Conservation (phyloP, 2,329 filamentous ascomycete species). For the Colletotrichum magnum region DNA sequence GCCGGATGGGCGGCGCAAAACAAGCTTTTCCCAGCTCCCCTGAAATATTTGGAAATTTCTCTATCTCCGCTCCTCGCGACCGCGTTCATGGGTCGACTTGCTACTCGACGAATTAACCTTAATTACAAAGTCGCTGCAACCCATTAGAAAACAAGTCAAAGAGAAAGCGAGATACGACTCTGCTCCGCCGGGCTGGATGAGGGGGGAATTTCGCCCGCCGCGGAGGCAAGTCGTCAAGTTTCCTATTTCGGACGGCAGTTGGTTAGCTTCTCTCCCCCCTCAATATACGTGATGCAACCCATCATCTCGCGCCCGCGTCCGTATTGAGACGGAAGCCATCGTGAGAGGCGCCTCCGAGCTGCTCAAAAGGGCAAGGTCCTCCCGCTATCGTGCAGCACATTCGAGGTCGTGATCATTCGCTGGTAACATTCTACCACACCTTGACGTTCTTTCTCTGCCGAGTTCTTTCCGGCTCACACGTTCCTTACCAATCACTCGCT, state of each 20-base stretch:
- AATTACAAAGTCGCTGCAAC: neutral
- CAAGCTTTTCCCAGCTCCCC: constrained; percentile 4
- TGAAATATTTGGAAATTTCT: constrained; percentile 1
- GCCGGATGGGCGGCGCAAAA: neutral
- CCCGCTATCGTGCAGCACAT: neutral
- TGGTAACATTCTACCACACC: neutral
- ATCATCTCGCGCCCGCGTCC: neutral
- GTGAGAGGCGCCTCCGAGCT: constrained; percentile 2
- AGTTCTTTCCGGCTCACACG: constrained; percentile 1
- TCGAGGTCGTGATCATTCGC: no score
- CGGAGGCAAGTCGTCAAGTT: constrained; percentile 12
- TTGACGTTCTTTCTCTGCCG: neutral
- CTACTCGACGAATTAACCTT: neutral
- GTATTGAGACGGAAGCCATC: neutral
- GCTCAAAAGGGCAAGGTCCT: constrained; percentile 17
- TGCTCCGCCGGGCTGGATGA: neutral
- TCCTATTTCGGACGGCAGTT: constrained; percentile 13
- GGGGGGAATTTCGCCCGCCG: neutral
- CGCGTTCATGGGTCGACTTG: constrained; percentile 9
- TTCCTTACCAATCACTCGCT: neutral
- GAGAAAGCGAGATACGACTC: neutral
- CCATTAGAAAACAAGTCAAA: neutral
- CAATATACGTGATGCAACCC: constrained; percentile 19
- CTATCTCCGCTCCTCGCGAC: neutral
- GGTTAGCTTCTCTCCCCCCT: neutral